Evolutionary conservation across 257 asterid genomes (phyloP).

Genomic region (Jacaranda copaia): DNA sequence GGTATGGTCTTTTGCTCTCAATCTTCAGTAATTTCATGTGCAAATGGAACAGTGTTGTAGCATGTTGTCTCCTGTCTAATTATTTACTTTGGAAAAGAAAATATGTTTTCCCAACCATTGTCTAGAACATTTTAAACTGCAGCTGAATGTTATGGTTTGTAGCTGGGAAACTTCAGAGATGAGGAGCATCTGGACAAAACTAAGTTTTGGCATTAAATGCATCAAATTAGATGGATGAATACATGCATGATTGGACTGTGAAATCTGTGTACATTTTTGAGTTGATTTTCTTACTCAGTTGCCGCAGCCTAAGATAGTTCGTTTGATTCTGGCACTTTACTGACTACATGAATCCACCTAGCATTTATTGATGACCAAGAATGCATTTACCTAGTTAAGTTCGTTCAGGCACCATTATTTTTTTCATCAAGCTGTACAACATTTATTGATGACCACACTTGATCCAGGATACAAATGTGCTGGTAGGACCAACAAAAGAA

Average conservation of each 20-base stretch:
- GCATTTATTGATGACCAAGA: constrained; percentile 5
- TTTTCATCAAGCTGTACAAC: constrained; percentile 9
- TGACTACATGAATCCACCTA: constrained; percentile 5
- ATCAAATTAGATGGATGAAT: not conserved
- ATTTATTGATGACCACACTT: constrained; percentile 34
- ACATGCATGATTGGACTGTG: constrained; percentile 5
- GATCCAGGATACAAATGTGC: constrained; percentile 71
- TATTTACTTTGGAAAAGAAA: not conserved
- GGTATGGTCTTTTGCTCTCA: constrained; percentile 59
- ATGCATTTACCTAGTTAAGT: constrained; percentile 7
- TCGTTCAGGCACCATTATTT: constrained; percentile 20
- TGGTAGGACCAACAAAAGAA: constrained; percentile 84
- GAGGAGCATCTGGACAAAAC: constrained; percentile 11
- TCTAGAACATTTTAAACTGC: not conserved
- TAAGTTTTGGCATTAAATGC: constrained; percentile 13
- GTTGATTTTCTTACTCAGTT: constrained; percentile 2
- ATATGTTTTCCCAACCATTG: not conserved
- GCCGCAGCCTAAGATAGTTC: constrained; percentile 24
- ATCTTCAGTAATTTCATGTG: constrained; percentile 22
- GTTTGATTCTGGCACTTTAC: not conserved
- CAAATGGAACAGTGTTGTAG: not conserved
- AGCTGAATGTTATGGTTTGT: constrained; percentile 19
- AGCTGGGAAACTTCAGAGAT: constrained; percentile 13
- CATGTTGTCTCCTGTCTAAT: constrained; percentile 1
- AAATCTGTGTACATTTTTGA: constrained; percentile 6